A percentile compares a stretch with the other conserved stretches of the same genome.
These are phyloP conservation scores for Mortierella sp. DNA, from an alignment of 371 early-diverging fungal species.

Conservation along the genomic window DNA sequence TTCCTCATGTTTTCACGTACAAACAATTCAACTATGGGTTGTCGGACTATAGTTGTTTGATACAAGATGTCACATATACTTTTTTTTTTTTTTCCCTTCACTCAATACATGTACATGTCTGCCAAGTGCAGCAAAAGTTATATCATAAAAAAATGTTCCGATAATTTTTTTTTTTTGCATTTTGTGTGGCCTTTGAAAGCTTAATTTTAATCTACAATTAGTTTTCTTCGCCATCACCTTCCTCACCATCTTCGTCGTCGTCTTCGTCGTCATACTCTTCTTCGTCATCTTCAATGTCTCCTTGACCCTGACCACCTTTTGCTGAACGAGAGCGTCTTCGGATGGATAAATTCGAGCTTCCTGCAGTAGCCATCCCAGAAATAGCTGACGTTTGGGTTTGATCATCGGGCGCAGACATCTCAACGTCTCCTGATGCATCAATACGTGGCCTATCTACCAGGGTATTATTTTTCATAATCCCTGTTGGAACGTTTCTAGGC, in stretches of 20 bases:
- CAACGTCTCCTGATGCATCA: neutral
- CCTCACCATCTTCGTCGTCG: constrained; percentile 12
- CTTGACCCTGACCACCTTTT: constrained; percentile 3
- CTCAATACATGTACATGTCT: neutral
- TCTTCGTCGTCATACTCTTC: constrained; percentile 3
- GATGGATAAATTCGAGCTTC: neutral
- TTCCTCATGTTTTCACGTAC: too few relatives aligned
- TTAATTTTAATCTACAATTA: neutral
- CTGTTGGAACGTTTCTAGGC: neutral
- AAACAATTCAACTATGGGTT: too few relatives aligned
- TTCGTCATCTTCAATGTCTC: constrained; percentile 6
- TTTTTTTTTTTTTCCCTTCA: neutral
- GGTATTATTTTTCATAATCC: neutral
- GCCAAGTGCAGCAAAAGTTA: neutral
- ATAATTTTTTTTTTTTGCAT: neutral
- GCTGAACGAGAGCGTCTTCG: constrained; percentile 7
- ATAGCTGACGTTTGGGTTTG: neutral
- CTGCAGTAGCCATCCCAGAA: neutral
- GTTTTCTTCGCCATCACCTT: constrained; percentile 16
- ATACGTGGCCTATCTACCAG: neutral
- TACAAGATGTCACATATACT: neutral
- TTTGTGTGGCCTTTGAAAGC: too few relatives aligned
- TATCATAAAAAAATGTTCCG: too few relatives aligned
- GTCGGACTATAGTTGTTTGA: neutral
- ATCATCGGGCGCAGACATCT: neutral